A percentile compares a stretch with the other conserved stretches of the same genome.
Conservation (phyloP, 768 basidiomycete species). For the Imleria badia region DNA sequence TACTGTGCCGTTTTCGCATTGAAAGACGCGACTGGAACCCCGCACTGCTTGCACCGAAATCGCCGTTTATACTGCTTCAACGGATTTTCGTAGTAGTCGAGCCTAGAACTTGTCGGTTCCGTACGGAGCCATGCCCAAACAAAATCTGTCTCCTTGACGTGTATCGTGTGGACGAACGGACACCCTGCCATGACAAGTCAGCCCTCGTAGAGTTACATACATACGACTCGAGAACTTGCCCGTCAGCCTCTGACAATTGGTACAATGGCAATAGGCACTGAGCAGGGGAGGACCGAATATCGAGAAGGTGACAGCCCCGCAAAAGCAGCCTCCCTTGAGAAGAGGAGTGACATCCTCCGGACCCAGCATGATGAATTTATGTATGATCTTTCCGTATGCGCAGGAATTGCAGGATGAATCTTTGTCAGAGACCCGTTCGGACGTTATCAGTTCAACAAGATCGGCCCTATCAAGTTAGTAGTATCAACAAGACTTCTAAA, state of each 20-base stretch:
- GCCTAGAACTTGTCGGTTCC: conserved; percentile 27
- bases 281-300: conserved; percentile 49
- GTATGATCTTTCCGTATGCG: too few relatives aligned
- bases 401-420: not conserved
- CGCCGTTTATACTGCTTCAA: conserved; percentile 60
- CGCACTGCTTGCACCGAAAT: conserved; percentile 63
- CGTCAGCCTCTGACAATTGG: conserved; percentile 60
- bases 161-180: conserved; percentile 62
- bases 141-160: conserved; percentile 52
- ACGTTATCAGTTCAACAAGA: too few relatives aligned
- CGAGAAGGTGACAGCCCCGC: conserved; percentile 49
- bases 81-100: conserved; percentile 50
- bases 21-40: conserved; percentile 50
- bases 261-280: conserved; percentile 70
- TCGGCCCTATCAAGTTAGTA: too few relatives aligned
- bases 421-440: too few relatives aligned
- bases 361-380: conserved; percentile 9
- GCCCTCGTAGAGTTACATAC: not conserved
- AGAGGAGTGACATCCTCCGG: conserved; percentile 16
- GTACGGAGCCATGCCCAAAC: conserved; percentile 41
- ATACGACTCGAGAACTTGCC: conserved; percentile 34
- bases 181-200: conserved; percentile 27
- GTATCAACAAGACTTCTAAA: too few relatives aligned
- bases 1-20: conserved; percentile 48
- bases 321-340: conserved; percentile 57